Conservation (phyloP, 148 eudicot species). For the Rhododendron mucronatum region DNA sequence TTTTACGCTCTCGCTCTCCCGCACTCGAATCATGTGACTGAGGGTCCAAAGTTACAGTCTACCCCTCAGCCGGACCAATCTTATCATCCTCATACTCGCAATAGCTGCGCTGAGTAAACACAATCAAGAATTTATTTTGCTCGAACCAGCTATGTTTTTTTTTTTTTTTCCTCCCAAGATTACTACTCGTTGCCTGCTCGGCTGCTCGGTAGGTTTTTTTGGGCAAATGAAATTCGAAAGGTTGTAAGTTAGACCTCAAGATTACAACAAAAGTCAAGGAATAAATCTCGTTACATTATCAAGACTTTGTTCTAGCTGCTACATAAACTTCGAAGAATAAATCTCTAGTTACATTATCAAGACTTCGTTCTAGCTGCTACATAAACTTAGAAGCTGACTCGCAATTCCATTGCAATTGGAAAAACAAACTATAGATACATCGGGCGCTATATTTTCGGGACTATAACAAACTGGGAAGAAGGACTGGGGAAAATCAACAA, state of each 20-base stretch:
- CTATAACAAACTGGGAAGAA: background rate
- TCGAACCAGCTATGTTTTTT: background rate
- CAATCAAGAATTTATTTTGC: background rate
- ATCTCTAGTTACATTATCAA: background rate
- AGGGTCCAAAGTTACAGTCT: background rate
- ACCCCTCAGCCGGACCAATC: background rate
- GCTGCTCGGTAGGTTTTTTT: background rate
- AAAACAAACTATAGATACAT: background rate
- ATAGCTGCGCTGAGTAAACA: background rate
- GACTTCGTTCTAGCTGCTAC: background rate
- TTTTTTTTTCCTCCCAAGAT: background rate
- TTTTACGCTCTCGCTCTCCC: background rate
- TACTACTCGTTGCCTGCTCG: background rate
- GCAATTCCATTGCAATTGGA: background rate
- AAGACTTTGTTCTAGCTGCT: conserved; percentile 1
- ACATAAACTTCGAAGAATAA: background rate
- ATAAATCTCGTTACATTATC: background rate
- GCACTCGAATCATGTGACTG: too few relatives aligned
- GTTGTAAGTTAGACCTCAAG: background rate
- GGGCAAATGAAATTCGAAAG: background rate
- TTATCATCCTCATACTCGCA: background rate
- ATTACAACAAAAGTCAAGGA: background rate
- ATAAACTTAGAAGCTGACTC: conserved; percentile 1
- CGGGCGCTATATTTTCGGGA: background rate
- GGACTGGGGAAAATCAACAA: background rate